Base-by-base conservation (phyloP, 257 asterid species). In the Datura wrightii region DNA sequence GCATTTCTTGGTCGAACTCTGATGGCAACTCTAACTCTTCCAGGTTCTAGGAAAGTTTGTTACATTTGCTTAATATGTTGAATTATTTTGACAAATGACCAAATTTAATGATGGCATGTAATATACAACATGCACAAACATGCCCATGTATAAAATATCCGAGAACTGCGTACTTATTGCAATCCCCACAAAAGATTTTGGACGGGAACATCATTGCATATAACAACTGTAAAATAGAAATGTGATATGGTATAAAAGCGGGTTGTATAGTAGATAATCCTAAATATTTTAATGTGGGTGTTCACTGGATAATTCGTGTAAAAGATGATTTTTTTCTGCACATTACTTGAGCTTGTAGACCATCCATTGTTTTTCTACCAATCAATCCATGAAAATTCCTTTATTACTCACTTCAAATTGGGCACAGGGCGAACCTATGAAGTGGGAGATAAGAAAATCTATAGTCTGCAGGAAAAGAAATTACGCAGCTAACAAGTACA, bases 21-120 rank as follows among this genome's bases (percentile, higher is more conserved):
- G 36, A 95, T 91, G 79, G 98, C 95, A 88, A 95, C 98, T 88
- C 99, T 95, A 79, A 95, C 99, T 90, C 99, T 93, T 84, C 93
- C 97, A 67, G 95, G 91, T 85, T 93, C 99, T 95, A 54, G 83
- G 42, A 41, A 85, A 24, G 48, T 76, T 52, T 7, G 5, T 52
- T 14, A 53, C 41, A 34, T 34, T 78, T 76, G 46, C 62, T 76
- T 34, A 78, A 39, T 34, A 78, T 52, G 63, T 31, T 34, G 48
- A 15, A 34, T 31, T 63, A 52, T 78, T 76, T 78, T 78, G 82
- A 52, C 24, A 78, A 52, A 78, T 76, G 63, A 31, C 14, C 48
- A 78, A 7, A 34, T 52, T 52, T 78, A 24, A 14, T 34, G 10
- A 78, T 78, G 63, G 15, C 63, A 52, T 15, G 19, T 48, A 78